These are phyloP conservation scores for Boletus chippewaensis DNA, from an alignment of 1,284 basidiomycete species.

Conservation along the genomic window DNA sequence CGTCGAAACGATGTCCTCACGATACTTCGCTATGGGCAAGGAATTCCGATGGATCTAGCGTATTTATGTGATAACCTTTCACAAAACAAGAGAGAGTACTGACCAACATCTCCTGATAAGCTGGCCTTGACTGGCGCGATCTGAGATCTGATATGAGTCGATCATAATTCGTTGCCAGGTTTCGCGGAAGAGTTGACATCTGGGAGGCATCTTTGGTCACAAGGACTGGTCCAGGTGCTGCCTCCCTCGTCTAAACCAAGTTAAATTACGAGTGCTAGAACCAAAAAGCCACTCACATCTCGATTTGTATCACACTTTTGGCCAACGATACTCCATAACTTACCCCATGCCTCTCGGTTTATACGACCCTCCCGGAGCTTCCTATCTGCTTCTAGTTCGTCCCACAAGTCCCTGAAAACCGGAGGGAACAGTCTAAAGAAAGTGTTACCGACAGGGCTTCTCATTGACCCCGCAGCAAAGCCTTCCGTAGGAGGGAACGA, in stretches of 20 bases:
- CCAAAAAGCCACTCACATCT: constrained; percentile 37
- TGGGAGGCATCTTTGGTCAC: constrained; percentile 18
- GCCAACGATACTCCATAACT: constrained; percentile 56
- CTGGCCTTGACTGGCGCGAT: constrained; percentile 50
- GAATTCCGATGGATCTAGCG: constrained; percentile 60
- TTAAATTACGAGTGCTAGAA: constrained; percentile 1
- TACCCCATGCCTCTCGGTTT: constrained; percentile 69
- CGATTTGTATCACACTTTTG: constrained; percentile 42
- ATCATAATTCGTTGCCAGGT: constrained; percentile 34
- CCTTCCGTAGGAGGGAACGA: constrained; percentile 57
- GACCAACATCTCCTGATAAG: constrained; percentile 88
- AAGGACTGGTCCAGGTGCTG: constrained; percentile 26
- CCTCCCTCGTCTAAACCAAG: constrained; percentile 27
- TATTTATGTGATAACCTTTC: constrained; percentile 3
- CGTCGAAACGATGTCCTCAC: constrained; percentile 66
- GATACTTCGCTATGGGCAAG: constrained; percentile 86
- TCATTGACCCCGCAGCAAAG: constrained; percentile 47
- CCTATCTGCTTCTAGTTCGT: constrained; percentile 72
- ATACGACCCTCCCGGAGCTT: constrained; percentile 57
- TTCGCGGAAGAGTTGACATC: constrained; percentile 16
- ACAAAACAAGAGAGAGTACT: constrained; percentile 26
- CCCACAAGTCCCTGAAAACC: constrained; percentile 87
- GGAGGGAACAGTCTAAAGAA: constrained; percentile 75
- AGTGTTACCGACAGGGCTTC: constrained; percentile 42
- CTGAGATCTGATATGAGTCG: constrained; percentile 56